These are phyloP conservation scores for Ballota nigra DNA, from an alignment of 257 asterid species.

Conservation along the genomic window DNA sequence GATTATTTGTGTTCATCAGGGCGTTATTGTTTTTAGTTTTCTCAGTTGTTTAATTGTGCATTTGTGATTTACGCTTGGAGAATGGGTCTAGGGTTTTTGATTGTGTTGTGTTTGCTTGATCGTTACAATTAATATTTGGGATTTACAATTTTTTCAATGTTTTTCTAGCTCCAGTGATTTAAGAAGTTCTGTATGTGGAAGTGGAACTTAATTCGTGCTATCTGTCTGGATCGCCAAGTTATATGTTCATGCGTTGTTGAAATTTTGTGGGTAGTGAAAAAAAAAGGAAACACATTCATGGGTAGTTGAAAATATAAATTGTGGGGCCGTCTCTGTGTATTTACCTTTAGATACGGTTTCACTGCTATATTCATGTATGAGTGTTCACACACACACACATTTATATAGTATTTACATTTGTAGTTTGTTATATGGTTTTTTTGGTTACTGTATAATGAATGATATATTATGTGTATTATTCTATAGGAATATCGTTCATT, in stretches of 20 bases:
- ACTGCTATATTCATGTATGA: no score
- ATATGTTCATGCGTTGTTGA: background rate
- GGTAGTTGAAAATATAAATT: no score
- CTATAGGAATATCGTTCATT: background rate
- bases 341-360: no score
- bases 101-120: background rate
- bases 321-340: no score
- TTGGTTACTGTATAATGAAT: background rate
- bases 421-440: no score
- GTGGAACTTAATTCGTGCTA: background rate
- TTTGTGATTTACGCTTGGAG: conserved; percentile 10
- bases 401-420: no score
- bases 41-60: background rate
- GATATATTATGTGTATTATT: background rate
- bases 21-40: background rate
- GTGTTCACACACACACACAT: no score
- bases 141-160: background rate
- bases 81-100: conserved; percentile 30
- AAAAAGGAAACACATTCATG: no score
- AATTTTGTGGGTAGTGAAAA: background rate
- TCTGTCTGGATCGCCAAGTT: background rate
- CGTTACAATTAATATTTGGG: background rate
- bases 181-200: background rate
- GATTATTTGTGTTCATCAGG: background rate
- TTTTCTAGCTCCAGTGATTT: background rate